phyloP scores from a whole-genome alignment of 306 rosid species.

The Leucaena leucocephala region DNA sequence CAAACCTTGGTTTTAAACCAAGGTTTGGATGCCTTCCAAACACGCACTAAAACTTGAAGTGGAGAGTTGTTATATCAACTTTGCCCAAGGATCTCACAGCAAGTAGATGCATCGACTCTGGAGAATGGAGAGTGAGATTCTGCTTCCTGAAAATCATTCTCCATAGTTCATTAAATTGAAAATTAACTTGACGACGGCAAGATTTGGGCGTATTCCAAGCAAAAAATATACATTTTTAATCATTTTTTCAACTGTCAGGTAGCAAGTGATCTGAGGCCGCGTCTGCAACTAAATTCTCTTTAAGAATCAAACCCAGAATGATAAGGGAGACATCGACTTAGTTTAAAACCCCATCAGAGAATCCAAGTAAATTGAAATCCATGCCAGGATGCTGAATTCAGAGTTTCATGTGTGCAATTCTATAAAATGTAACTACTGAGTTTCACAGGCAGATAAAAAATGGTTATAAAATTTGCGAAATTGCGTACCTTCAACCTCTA shows the following conservation, averaged over 20 bases:
- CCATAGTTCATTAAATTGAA: not conserved
- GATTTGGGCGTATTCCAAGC: not conserved
- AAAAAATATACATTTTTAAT: not conserved
- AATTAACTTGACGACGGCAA: not conserved
- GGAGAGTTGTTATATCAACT: not conserved
- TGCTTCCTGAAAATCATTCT: slow-evolving; percentile 43
- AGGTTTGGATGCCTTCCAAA: too few species aligned
- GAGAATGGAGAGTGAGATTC: slow-evolving; percentile 1
- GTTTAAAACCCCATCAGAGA: not conserved
- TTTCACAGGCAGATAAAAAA: slow-evolving; percentile 9
- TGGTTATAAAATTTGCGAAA: slow-evolving; percentile 1
- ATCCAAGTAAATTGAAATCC: not conserved
- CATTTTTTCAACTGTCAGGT: not conserved
- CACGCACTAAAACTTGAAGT: not conserved
- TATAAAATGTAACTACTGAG: not conserved
- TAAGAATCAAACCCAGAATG: not conserved
- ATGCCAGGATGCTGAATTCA: not conserved
- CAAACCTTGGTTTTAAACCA: too few species aligned
- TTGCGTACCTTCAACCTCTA: slow-evolving; percentile 34
- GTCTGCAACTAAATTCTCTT: not conserved
- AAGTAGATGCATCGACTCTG: slow-evolving; percentile 7
- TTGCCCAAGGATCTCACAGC: slow-evolving; percentile 22
- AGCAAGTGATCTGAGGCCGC: not conserved
- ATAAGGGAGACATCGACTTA: not conserved
- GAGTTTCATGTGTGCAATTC: not conserved